phyloP scores from a whole-genome alignment of 495 filamentous ascomycete species.

The Aspergillus affinis region DNA sequence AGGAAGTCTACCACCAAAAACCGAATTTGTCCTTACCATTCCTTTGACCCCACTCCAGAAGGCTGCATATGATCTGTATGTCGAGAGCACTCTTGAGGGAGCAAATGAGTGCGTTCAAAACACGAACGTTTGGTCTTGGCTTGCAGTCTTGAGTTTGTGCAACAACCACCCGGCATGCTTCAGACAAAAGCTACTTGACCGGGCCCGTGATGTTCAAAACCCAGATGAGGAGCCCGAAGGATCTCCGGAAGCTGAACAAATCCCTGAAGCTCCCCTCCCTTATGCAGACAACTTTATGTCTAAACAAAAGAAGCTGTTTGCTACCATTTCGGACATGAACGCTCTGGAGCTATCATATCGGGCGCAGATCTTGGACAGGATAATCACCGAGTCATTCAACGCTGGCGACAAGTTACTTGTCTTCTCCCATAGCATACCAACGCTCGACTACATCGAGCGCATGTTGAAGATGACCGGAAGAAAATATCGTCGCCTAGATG shows the following conservation, averaged over 20 bases:
- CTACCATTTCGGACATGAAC: constrained; percentile 25
- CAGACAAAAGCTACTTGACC: constrained; percentile 47
- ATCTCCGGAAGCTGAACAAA: constrained; percentile 26
- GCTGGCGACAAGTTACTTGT: constrained; percentile 69
- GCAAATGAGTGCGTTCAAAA: constrained; percentile 16
- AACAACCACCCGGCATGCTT: constrained; percentile 76
- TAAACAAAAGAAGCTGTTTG: constrained; percentile 31
- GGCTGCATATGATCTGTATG: constrained; percentile 60
- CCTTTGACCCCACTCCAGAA: constrained; percentile 67
- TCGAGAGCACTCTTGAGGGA: constrained; percentile 35
- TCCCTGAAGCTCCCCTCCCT: constrained; percentile 33
- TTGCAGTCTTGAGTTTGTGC: constrained; percentile 58
- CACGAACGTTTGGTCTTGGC: constrained; percentile 49
- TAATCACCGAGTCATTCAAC: constrained; percentile 60
- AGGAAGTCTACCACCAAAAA: constrained; percentile 65
- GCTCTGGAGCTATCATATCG: constrained; percentile 60
- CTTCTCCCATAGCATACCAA: constrained; percentile 72
- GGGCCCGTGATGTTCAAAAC: constrained; percentile 23
- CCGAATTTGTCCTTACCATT: constrained; percentile 77
- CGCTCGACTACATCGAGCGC: constrained; percentile 65
- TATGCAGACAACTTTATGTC: constrained; percentile 19
- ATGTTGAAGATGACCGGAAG: constrained; percentile 46
- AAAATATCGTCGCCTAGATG: constrained; percentile 63
- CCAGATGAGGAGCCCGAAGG: constrained; percentile 29
- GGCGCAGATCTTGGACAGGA: constrained; percentile 59